Evolutionary conservation across 2,329 filamentous ascomycete species (phyloP).

Genomic region (Fusarium irregulare): DNA sequence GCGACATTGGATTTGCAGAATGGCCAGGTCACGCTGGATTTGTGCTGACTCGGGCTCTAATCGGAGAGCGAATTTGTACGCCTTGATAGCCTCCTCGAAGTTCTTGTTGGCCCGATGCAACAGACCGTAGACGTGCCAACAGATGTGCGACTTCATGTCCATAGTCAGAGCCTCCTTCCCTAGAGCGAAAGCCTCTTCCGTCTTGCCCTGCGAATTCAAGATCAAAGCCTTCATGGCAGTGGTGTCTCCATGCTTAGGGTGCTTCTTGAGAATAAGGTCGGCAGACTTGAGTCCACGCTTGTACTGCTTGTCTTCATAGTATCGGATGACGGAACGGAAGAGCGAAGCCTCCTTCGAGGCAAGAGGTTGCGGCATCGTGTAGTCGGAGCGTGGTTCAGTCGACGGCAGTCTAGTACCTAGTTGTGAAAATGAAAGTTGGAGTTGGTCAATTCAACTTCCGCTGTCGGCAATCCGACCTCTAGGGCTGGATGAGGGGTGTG

Average conservation of each 20-base stretch:
- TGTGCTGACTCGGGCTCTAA: slow-evolving; percentile 94
- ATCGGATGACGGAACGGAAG: slow-evolving; percentile 93
- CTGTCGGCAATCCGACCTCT: slow-evolving; percentile 31
- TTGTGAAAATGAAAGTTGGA: neutral
- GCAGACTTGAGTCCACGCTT: slow-evolving; percentile 93
- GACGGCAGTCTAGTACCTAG: neutral
- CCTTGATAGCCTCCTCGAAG: slow-evolving; percentile 98
- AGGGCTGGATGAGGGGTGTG: slow-evolving; percentile 36
- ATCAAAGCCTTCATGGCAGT: slow-evolving; percentile 99
- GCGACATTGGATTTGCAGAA: slow-evolving; percentile 95
- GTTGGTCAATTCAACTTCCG: slow-evolving; percentile 19
- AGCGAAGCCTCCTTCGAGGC: slow-evolving; percentile 91
- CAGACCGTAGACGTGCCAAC: slow-evolving; percentile 98
- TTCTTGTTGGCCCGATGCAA: slow-evolving; percentile 95
- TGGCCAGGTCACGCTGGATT: slow-evolving; percentile 92
- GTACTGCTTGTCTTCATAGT: slow-evolving; percentile 98
- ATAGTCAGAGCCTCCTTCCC: slow-evolving; percentile 92
- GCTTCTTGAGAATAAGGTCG: slow-evolving; percentile 95
- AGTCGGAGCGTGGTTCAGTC: neutral
- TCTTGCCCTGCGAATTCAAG: slow-evolving; percentile 90
- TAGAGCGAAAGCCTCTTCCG: slow-evolving; percentile 91
- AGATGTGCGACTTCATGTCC: slow-evolving; percentile 99
- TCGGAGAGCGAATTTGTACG: slow-evolving; percentile 94
- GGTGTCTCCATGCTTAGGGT: slow-evolving; percentile 96
- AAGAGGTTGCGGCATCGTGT: slow-evolving; percentile 76